Percentiles rank a stretch among this genome's conserved stretches.
Conservation (phyloP, 2,329 filamentous ascomycete genomes). For the Fusarium penzigii region DNA sequence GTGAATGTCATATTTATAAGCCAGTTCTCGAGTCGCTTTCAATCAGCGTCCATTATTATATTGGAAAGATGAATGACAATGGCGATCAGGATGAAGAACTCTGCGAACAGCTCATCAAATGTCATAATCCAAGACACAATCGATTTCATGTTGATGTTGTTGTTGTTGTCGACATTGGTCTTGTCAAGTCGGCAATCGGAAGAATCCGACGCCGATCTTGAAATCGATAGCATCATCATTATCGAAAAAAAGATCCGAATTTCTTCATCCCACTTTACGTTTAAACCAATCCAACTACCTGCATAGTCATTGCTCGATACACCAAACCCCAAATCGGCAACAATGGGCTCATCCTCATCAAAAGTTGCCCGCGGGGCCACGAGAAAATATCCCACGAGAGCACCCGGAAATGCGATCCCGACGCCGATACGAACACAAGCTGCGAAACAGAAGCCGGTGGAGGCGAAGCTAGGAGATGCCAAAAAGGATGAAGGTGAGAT, state of each 20-base stretch:
- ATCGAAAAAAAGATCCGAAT: too few relatives aligned
- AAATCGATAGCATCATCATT: neutral
- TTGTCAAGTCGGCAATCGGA: neutral
- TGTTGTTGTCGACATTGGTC: too few relatives aligned
- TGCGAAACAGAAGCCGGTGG: constrained; percentile 3
- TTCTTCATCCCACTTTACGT: too few relatives aligned
- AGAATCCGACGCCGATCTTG: neutral
- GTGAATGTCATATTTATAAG: too few relatives aligned
- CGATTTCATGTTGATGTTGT: too few relatives aligned
- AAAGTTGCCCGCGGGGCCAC: constrained; percentile 43
- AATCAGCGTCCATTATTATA: too few relatives aligned
- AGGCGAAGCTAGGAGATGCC: constrained; percentile 11
- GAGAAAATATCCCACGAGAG: constrained; percentile 47
- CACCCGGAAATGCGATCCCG: constrained; percentile 28
- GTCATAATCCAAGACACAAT: too few relatives aligned
- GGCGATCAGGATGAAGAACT: too few relatives aligned
- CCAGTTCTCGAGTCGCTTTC: too few relatives aligned
- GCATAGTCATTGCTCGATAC: neutral
- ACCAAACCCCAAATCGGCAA: neutral
- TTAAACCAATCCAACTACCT: neutral
- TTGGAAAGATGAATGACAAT: too few relatives aligned
- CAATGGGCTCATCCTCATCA: constrained; percentile 48
- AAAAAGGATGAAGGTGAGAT: constrained; percentile 23
- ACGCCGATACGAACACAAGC: constrained; percentile 15
- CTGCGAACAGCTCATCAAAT: too few relatives aligned